A percentile compares a stretch with the other conserved stretches of the same genome.
phyloP scores from a whole-genome alignment of 2,329 filamentous ascomycete genomes.

The Thermochaetoides dissita region DNA sequence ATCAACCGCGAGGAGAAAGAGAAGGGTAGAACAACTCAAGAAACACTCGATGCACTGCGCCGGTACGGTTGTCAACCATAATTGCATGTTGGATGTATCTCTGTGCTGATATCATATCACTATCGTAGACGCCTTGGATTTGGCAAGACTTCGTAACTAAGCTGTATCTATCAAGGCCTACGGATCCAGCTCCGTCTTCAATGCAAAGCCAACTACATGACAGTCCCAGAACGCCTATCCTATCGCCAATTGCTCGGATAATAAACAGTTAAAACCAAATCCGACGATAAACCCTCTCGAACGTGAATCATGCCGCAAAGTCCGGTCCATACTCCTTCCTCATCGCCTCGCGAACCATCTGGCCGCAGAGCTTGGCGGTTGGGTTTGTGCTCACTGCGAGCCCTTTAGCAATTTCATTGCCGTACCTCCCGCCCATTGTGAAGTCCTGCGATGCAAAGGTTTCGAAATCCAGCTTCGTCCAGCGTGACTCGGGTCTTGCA shows the following conservation, averaged over 20 bases:
- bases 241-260: not conserved
- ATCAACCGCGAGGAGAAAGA: constrained; percentile 48
- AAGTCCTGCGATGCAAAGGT: constrained; percentile 49
- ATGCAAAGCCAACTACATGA: too few species aligned
- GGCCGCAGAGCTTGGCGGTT: constrained; percentile 54
- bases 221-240: not conserved
- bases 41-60: constrained; percentile 35
- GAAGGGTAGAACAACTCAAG: constrained; percentile 37
- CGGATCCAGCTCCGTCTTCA: too few species aligned
- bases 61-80: constrained; percentile 22
- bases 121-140: too few species aligned
- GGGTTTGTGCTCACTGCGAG: constrained; percentile 53
- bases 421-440: constrained; percentile 48
- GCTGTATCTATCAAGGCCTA: too few species aligned
- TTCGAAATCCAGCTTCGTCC: constrained; percentile 44
- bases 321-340: constrained; percentile 50
- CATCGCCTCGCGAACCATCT: constrained; percentile 57
- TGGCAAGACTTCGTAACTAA: too few species aligned
- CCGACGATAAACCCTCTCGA: constrained; percentile 1
- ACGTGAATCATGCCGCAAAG: constrained; percentile 24
- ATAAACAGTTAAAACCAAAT: not conserved
- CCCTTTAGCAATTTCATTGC: constrained; percentile 50
- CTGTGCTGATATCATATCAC: too few species aligned
- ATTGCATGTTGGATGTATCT: too few species aligned
- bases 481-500: constrained; percentile 30